A percentile compares a stretch with the other conserved stretches of the same genome.
Conservation (phyloP, 2,329 filamentous ascomycete genomes). For the Calonectria montana region DNA sequence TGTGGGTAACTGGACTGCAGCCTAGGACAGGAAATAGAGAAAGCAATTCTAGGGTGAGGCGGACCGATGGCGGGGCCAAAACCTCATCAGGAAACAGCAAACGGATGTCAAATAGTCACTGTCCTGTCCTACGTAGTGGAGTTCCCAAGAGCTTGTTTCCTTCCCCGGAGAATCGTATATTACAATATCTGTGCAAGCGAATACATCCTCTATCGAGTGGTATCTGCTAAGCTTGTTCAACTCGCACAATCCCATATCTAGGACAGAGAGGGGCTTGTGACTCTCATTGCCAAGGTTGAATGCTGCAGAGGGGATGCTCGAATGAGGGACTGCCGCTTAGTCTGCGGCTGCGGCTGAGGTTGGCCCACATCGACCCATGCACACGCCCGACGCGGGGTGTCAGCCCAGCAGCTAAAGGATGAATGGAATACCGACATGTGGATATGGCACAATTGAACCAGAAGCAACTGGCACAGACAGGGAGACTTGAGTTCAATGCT, state of each 20-base stretch:
- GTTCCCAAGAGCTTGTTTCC: neutral
- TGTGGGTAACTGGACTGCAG: neutral
- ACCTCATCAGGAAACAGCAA: neutral
- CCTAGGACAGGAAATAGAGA: neutral
- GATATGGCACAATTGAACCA: neutral
- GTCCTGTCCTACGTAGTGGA: neutral
- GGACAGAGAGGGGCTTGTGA: neutral
- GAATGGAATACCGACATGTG: neutral
- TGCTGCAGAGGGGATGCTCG: neutral
- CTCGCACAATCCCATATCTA: neutral
- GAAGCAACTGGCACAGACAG: neutral
- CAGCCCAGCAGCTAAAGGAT: neutral
- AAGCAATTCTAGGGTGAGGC: neutral
- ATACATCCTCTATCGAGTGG: too few relatives aligned
- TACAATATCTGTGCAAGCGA: neutral
- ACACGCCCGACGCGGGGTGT: neutral
- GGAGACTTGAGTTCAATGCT: neutral
- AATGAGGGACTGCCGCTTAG: neutral
- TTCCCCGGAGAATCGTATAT: too few relatives aligned
- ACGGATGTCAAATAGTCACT: neutral
- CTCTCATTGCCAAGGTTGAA: neutral
- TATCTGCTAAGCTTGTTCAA: neutral
- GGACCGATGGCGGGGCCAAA: neutral
- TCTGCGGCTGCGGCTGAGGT: constrained; percentile 29
- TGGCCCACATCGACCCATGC: constrained; percentile 1